A percentile compares a stretch with the other conserved stretches of the same genome.
These are phyloP conservation scores for Jackrogersella multiformis DNA, from an alignment of 495 filamentous ascomycete species.

Conservation along the genomic window DNA sequence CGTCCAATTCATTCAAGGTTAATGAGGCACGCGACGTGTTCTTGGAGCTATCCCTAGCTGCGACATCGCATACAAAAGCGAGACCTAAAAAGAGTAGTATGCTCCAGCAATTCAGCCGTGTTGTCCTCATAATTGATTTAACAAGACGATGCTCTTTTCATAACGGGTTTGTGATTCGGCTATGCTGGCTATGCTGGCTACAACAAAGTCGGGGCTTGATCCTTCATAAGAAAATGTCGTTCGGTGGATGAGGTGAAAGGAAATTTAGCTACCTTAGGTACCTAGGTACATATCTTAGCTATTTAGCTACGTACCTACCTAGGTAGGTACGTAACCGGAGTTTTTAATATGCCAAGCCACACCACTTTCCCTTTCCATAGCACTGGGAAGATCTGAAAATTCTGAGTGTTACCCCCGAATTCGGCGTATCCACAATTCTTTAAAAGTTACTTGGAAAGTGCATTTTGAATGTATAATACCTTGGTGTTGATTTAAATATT, in stretches of 20 bases:
- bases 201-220: slow-evolving; percentile 4
- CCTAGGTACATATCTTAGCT: too few relatives aligned
- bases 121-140: slow-evolving; percentile 14
- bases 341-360: slow-evolving; percentile 23
- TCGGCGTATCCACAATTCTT: slow-evolving; percentile 12
- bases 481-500: too few relatives aligned
- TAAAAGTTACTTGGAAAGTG: not conserved
- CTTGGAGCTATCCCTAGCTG: slow-evolving; percentile 23
- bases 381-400: too few relatives aligned
- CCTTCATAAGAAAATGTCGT: not conserved
- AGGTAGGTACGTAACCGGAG: slow-evolving; percentile 9
- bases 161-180: not conserved
- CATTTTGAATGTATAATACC: too few relatives aligned
- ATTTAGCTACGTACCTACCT: too few relatives aligned
- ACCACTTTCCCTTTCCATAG: too few relatives aligned
- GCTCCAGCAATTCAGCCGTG: slow-evolving; percentile 14
- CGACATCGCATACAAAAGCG: slow-evolving; percentile 22
- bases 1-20: slow-evolving; percentile 47
- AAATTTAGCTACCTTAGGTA: too few relatives aligned
- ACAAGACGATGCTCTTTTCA: not conserved
- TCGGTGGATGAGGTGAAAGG: not conserved
- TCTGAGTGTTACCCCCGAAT: too few relatives aligned
- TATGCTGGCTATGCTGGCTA: too few relatives aligned
- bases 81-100: slow-evolving; percentile 25
- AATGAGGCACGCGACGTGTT: slow-evolving; percentile 41